Percentiles rank a stretch among this genome's conserved stretches.
These are phyloP conservation scores for Umbelopsis sp. DNA, from an alignment of 371 early-diverging fungal genomes.

Conservation along the genomic window DNA sequence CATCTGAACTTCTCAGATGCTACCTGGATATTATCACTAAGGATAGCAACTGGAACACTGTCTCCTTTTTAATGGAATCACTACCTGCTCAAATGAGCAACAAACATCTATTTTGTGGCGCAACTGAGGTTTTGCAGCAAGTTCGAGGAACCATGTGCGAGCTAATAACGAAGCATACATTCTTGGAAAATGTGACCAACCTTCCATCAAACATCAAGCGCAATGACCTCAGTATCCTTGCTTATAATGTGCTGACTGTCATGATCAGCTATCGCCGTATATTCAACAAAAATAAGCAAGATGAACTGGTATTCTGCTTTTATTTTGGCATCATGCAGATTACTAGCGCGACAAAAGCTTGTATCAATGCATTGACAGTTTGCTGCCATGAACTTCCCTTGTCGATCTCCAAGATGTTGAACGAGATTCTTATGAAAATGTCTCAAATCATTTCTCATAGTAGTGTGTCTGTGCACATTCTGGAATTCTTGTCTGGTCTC, in stretches of 20 bases:
- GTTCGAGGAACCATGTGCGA: slow-evolving; percentile 59
- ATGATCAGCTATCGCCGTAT: slow-evolving; percentile 78
- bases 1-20: slow-evolving; percentile 49
- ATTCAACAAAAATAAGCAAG: slow-evolving; percentile 70
- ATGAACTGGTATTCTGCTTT: slow-evolving; percentile 79
- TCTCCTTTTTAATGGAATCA: slow-evolving; percentile 62
- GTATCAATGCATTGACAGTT: slow-evolving; percentile 82
- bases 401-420: slow-evolving; percentile 76
- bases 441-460: slow-evolving; percentile 84
- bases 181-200: slow-evolving; percentile 53
- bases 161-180: slow-evolving; percentile 55
- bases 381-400: slow-evolving; percentile 84
- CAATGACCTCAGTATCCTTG: slow-evolving; percentile 65
- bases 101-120: slow-evolving; percentile 72
- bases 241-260: slow-evolving; percentile 70
- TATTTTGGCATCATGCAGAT: slow-evolving; percentile 79
- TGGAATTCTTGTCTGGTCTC: slow-evolving; percentile 88
- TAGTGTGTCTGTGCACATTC: slow-evolving; percentile 81
- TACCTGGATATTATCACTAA: slow-evolving; percentile 60
- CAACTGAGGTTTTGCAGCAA: slow-evolving; percentile 52
- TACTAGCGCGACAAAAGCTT: slow-evolving; percentile 73
- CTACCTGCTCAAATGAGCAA: slow-evolving; percentile 72
- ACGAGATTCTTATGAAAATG: slow-evolving; percentile 73
- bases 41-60: slow-evolving; percentile 71
- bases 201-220: slow-evolving; percentile 62